A percentile compares a stretch with the other conserved stretches of the same genome.
phyloP scores from a whole-genome alignment of 1,284 basidiomycete species.

The Hemileia vastatrix region DNA sequence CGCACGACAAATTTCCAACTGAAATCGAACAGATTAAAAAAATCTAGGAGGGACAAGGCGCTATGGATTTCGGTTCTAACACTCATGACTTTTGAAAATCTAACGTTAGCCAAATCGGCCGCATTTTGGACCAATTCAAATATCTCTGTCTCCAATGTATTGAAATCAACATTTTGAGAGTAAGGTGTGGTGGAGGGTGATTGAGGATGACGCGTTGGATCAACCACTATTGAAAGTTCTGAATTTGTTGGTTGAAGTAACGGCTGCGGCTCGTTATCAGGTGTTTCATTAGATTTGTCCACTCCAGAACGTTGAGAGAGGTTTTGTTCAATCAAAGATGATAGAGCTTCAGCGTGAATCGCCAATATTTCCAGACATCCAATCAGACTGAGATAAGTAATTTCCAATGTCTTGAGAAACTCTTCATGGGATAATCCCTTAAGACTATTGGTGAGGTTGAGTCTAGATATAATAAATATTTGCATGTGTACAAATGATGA shows the following conservation, averaged over 20 bases:
- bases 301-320: not conserved
- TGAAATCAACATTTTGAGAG: conserved; percentile 26
- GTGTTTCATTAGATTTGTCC: conserved; percentile 12
- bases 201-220: not conserved
- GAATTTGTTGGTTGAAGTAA: not conserved
- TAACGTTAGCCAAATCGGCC: conserved; percentile 71
- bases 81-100: conserved; percentile 65
- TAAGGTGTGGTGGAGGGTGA: conserved; percentile 21
- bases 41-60: conserved; percentile 59
- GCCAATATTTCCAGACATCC: conserved; percentile 64
- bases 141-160: conserved; percentile 54
- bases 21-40: conserved; percentile 69
- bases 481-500: no score
- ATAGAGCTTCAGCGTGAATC: conserved; percentile 52
- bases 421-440: conserved; percentile 59
- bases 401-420: conserved; percentile 58
- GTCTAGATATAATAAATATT: no score
- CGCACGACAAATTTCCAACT: conserved; percentile 81
- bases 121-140: conserved; percentile 66
- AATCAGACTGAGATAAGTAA: conserved; percentile 59
- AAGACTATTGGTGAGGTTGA: conserved; percentile 52
- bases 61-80: conserved; percentile 69
- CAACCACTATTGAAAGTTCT: not conserved
- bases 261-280: conserved; percentile 1
- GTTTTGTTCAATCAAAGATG: conserved; percentile 6